Evolutionary conservation across 495 filamentous ascomycete genomes (phyloP).

Genomic region (Astrothelium macrocarpum): DNA sequence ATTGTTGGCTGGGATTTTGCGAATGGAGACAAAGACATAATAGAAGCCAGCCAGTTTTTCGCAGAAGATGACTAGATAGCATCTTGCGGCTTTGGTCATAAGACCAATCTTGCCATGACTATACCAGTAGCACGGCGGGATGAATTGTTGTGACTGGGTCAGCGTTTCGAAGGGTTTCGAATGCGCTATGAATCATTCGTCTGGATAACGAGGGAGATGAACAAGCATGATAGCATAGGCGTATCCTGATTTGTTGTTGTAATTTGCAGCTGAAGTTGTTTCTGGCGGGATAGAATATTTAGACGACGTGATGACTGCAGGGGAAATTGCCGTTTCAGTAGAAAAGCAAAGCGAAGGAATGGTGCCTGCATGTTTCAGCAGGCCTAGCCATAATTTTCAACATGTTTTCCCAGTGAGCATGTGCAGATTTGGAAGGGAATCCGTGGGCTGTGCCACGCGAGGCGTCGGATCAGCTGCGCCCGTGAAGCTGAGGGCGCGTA

Average conservation of each 20-base stretch:
- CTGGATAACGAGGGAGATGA: not conserved
- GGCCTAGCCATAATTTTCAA: not conserved
- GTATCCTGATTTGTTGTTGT: not conserved
- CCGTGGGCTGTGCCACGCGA: not conserved
- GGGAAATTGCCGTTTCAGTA: not conserved
- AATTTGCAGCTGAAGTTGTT: not conserved
- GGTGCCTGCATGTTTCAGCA: not conserved
- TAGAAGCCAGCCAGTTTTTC: not conserved
- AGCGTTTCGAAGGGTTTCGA: not conserved
- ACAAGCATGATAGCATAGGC: not conserved
- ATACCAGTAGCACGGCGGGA: too few species aligned
- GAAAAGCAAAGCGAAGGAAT: too few species aligned
- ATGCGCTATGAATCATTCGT: not conserved
- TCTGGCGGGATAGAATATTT: not conserved
- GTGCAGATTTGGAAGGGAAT: not conserved
- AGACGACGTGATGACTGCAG: not conserved
- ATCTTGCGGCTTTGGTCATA: not conserved
- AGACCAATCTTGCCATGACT: not conserved
- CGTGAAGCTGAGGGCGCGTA: not conserved
- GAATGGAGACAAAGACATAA: constrained; percentile 60
- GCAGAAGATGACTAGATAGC: not conserved
- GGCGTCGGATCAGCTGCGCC: constrained; percentile 1
- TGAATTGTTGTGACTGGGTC: too few species aligned
- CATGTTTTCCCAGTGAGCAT: not conserved
- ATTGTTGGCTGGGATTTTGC: constrained; percentile 99